Base-by-base conservation (phyloP, 345 rosid genomes). In the Camelina sativa region DNA sequence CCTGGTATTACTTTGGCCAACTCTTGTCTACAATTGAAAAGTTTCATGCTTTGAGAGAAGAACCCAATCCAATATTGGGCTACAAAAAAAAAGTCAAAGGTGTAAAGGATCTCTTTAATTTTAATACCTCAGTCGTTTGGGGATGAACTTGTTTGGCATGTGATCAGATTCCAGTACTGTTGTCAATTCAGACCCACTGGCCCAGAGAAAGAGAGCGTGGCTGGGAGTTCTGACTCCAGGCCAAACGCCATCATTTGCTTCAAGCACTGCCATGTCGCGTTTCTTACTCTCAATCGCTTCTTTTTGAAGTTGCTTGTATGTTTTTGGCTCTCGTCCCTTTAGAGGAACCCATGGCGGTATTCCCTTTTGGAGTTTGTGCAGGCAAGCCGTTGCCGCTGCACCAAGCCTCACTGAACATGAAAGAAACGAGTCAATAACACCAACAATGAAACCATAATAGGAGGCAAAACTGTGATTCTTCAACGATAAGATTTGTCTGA, bases 61-160 rank as follows among this genome's bases (percentile, higher is more conserved):
- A 62, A 54, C 16, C 65, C 43, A 56, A 57, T 19, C 55, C 46
- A 56, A 22, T 62, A 10, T 62, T 4, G 20, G 20, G 32, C 62
- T 40, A 28, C 30, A 28, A 6, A 12, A 48, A 10, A 48, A 10
- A 48, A 11, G 60, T 62, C 20, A 72, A 51, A 11, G 76, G 52
- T 16, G 28, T 40, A 15, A 43, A 30, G 43, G 64, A 4, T 3
- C 44, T 62, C 44, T 62, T 40, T 30, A 30, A 16, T 7, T 59
- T 2, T 12, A 61, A 69, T 81, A 91, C 97, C 98, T 86, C 32
- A 93, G 82, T 47, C 86, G 88, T 82, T 87, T 91, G 15, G 98
- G 93, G 60, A 93, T 93, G 82, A 78, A 93, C 79, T 91, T 93
- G 80, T 93, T 93, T 5, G 97, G 97, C 98, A 93, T 91, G 82